A percentile compares a stretch with the other conserved stretches of the same genome.
These are phyloP conservation scores for Cyberlindnera japonica DNA, from an alignment of 805 yeast species.

Conservation along the genomic window DNA sequence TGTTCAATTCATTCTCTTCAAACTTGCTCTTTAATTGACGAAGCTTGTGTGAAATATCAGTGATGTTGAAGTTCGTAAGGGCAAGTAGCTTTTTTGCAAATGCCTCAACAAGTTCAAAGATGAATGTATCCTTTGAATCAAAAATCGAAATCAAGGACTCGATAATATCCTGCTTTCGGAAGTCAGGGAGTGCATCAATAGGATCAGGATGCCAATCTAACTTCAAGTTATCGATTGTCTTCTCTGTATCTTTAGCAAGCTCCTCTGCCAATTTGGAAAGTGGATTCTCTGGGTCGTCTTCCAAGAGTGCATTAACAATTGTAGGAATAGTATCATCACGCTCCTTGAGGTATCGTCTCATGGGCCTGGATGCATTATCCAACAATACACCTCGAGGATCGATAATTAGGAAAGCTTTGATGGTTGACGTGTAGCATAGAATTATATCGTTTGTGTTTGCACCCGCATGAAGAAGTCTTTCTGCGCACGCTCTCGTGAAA, in stretches of 20 bases:
- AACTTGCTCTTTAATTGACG: slow-evolving; percentile 57
- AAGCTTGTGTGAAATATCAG: slow-evolving; percentile 41
- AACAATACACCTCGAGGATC: slow-evolving; percentile 85
- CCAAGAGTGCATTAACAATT: slow-evolving; percentile 68
- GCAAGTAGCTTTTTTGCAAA: slow-evolving; percentile 55
- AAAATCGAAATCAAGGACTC: slow-evolving; percentile 69
- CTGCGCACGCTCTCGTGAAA: slow-evolving; percentile 44
- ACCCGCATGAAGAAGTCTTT: slow-evolving; percentile 69
- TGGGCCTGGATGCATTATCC: slow-evolving; percentile 74
- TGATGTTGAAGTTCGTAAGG: slow-evolving; percentile 33
- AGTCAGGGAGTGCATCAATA: slow-evolving; percentile 85
- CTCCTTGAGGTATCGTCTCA: slow-evolving; percentile 64
- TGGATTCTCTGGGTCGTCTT: slow-evolving; percentile 26
- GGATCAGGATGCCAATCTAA: slow-evolving; percentile 82
- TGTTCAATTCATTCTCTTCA: slow-evolving; percentile 61
- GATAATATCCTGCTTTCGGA: slow-evolving; percentile 64
- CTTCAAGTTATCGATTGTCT: slow-evolving; percentile 17
- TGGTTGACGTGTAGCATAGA: slow-evolving; percentile 63
- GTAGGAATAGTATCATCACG: slow-evolving; percentile 69
- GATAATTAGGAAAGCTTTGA: slow-evolving; percentile 65
- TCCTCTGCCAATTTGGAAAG: slow-evolving; percentile 55
- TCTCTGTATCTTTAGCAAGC: slow-evolving; percentile 32
- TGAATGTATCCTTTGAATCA: slow-evolving; percentile 63
- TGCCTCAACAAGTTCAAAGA: slow-evolving; percentile 57
- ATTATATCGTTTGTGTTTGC: slow-evolving; percentile 73